These are phyloP conservation scores for Apiotrichum sp. DNA, from an alignment of 1,284 basidiomycete genomes.

Conservation along the genomic window DNA sequence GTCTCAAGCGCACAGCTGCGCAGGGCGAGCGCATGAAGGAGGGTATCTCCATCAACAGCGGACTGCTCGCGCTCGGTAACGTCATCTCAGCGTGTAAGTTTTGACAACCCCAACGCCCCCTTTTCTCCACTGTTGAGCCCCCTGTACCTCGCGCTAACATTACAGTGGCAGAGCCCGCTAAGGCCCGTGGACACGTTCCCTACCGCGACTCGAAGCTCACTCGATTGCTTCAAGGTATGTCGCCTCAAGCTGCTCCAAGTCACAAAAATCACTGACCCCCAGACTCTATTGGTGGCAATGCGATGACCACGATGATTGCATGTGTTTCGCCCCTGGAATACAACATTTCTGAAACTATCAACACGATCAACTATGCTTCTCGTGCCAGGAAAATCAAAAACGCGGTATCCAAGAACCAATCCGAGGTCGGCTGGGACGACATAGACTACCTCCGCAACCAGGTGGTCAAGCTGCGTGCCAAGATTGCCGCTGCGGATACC, in stretches of 20 bases:
- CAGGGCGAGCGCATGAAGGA: constrained; percentile 94
- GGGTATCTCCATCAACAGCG: constrained; percentile 95
- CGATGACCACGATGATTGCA: constrained; percentile 97
- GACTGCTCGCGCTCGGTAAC: constrained; percentile 91
- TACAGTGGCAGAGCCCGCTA: constrained; percentile 77
- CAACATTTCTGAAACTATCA: constrained; percentile 91
- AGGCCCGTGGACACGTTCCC: constrained; percentile 64
- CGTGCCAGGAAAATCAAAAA: constrained; percentile 98
- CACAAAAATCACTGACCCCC: neutral
- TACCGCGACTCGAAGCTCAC: constrained; percentile 98
- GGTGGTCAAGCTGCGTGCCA: constrained; percentile 67
- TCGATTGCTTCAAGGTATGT: constrained; percentile 64
- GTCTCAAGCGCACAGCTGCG: constrained; percentile 88
- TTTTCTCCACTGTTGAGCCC: neutral
- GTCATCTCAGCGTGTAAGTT: constrained; percentile 74
- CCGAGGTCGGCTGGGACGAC: constrained; percentile 97
- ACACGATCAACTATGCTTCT: constrained; percentile 97
- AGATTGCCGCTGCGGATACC: constrained; percentile 62
- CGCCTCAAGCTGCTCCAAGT: too few species aligned
- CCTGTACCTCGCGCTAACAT: constrained; percentile 5
- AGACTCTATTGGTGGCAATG: constrained; percentile 96
- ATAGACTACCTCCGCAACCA: constrained; percentile 89
- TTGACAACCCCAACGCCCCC: too few species aligned
- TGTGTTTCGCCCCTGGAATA: constrained; percentile 89
- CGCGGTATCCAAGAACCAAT: constrained; percentile 81